Percentiles rank a stretch among this genome's conserved stretches.
Conservation (phyloP, 345 rosid genomes). For the Eucalyptus marginata region DNA sequence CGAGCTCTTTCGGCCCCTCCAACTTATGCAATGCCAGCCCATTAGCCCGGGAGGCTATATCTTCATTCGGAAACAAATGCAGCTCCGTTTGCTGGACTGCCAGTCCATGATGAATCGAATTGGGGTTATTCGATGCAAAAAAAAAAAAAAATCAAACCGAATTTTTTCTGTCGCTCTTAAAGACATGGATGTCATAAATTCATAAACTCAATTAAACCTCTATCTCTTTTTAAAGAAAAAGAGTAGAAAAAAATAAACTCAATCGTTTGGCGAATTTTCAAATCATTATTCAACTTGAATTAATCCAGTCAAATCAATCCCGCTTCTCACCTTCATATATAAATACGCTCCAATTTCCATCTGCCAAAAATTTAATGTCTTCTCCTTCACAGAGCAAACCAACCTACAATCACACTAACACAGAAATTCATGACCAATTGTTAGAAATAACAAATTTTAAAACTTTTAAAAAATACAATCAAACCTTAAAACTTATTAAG, state of each 20-base stretch:
- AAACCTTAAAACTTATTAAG: too few species aligned
- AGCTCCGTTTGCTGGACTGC: too few species aligned
- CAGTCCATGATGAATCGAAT: too few species aligned
- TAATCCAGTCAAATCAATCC: background rate
- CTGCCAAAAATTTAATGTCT: background rate
- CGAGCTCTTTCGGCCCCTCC: too few species aligned
- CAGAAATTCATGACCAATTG: too few species aligned
- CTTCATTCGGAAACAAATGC: too few species aligned
- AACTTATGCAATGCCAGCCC: too few species aligned
- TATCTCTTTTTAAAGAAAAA: too few species aligned
- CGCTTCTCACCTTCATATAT: background rate
- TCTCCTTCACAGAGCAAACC: background rate
- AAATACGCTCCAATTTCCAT: background rate
- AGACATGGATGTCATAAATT: too few species aligned
- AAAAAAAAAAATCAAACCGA: too few species aligned
- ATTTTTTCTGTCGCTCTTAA: background rate
- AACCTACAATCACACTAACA: background rate
- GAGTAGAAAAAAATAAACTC: background rate
- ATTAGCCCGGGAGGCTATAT: too few species aligned
- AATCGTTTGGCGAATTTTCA: background rate
- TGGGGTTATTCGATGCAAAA: background rate
- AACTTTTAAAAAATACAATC: rapidly evolving
- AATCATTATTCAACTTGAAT: background rate
- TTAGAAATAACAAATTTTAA: too few species aligned
- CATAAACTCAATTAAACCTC: background rate